Evolutionary conservation across 331 rosid species (phyloP), one percentile per base, ranked within the genome.

Genomic region (Malus hybrid): DNA sequence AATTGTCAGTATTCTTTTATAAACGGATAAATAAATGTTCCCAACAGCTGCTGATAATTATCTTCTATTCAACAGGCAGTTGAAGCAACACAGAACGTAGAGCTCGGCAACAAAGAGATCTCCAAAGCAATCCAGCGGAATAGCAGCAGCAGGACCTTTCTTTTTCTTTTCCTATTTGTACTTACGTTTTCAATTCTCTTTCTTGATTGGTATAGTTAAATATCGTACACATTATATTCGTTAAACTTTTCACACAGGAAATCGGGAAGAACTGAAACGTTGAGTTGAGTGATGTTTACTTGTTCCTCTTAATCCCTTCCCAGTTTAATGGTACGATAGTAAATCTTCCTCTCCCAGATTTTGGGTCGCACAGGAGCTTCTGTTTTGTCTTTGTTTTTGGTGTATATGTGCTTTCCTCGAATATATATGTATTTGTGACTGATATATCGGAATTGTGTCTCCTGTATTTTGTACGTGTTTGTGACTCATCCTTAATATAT

Each of bases 71-170:
- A 74, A 74, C 89, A 91, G 99, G 97, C 99, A 16, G 89, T 94
- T 71, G 95, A 88, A 86, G 99, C 99, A 57, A 94, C 99, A 6
- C 82, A 28, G 77, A 93, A 93, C 56, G 99, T 92, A 64, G 93
- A 94, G 81, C 88, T 94, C 32, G 99, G 99, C 28, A 94, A 94
- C 90, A 94, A 86, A 79, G 97, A 94, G 80, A 91, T 94, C 52
- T 79, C 96, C 42, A 93, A 94, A 78, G 97, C 99, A 65, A 85
- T 94, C 83, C 87, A 85, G 79, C 68, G 97, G 81, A 94, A 94
- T 81, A 88, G 84, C 79, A 78, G 97, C 82, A 91, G 97, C 88
- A 83, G 98, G 83, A 94, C 97, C 70, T 94, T 90, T 82, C 96
- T 94, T 78, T 34, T 94, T 65, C 94, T 94, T 48, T 91, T 94